Conservation (phyloP, 768 basidiomycete genomes). For the Russula earlei region DNA sequence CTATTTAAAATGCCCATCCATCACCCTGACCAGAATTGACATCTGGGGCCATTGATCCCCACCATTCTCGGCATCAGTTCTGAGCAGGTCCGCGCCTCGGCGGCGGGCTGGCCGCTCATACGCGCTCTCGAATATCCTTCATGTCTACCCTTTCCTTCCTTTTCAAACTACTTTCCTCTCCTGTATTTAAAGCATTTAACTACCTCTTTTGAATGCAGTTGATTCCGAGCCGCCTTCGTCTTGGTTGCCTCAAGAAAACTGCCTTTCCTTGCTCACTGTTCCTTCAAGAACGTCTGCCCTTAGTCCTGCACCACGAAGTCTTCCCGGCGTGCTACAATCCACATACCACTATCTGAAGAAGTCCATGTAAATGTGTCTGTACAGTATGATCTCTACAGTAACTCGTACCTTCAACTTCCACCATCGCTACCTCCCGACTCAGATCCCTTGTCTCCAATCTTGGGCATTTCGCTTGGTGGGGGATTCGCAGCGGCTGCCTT, state of each 20-base stretch:
- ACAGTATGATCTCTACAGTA: conserved; percentile 8
- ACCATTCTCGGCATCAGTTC: conserved; percentile 89
- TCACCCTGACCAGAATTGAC: conserved; percentile 76
- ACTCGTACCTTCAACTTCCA: neutral
- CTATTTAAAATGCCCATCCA: too few species aligned
- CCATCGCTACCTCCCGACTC: conserved; percentile 29
- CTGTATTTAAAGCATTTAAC: too few species aligned
- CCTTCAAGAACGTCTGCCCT: conserved; percentile 28
- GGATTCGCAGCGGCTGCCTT: conserved; percentile 52
- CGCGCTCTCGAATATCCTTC: conserved; percentile 93
- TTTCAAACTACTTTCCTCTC: too few species aligned
- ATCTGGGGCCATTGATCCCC: conserved; percentile 99
- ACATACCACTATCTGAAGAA: conserved; percentile 1
- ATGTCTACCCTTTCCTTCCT: too few species aligned
- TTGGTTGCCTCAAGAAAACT: too few species aligned
- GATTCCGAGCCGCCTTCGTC: too few species aligned
- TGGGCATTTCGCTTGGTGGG: conserved; percentile 65
- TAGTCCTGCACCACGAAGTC: neutral
- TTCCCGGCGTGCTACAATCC: conserved; percentile 16
- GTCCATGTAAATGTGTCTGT: conserved; percentile 4
- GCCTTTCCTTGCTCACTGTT: too few species aligned
- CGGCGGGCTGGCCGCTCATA: conserved; percentile 95
- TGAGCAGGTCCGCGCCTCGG: conserved; percentile 87
- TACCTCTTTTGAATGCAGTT: too few species aligned
- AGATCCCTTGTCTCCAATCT: conserved; percentile 44